Evolutionary conservation across 441 rosid species (phyloP), one percentile per base, ranked within the genome.

Genomic region (Populus hybrid): DNA sequence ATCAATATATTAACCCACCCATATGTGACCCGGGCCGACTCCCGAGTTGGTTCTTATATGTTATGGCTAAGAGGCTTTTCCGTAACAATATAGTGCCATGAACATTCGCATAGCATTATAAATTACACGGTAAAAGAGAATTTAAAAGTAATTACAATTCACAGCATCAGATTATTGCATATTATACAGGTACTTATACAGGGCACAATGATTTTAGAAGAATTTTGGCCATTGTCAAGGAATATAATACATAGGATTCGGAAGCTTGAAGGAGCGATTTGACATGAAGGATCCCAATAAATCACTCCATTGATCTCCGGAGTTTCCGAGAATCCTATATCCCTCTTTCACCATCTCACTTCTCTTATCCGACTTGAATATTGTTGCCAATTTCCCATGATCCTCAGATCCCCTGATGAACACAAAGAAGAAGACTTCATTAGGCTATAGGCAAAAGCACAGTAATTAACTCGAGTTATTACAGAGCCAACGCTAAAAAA

Each of bases 301-400:
- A 83, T 93, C 98, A 46, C 98, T 95, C 98, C 98, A 95, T 40
- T 95, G 99, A 76, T 93, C 99, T 42, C 99, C 98, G 4, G 93
- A 91, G 81, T 93, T 95, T 11, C 98, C 99, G 4, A 83, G 83
- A 71, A 95, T 90, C 82, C 95, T 82, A 53, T 82, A 93, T 76
- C 97, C 98, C 35, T 90, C 89, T 69, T 76, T 76, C 75, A 81
- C 87, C 93, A 95, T 91, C 86, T 87, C 92, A 67, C 79, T 84
- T 81, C 98, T 91, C 88, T 84, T 93, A 82, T 90, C 96, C 4
- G 97, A 93, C 79, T 95, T 95, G 87, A 86, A 95, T 30, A 71
- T 26, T 2, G 81, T 80, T 7, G 98, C 99, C 72, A 78, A 80
- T 77, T 93, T 93, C 74, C 82, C 84, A 10, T 86, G 87, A 74